These are phyloP conservation scores for Spirogloea muscicola DNA, from an alignment of 139 green algal genomes.

Conservation along the genomic window DNA sequence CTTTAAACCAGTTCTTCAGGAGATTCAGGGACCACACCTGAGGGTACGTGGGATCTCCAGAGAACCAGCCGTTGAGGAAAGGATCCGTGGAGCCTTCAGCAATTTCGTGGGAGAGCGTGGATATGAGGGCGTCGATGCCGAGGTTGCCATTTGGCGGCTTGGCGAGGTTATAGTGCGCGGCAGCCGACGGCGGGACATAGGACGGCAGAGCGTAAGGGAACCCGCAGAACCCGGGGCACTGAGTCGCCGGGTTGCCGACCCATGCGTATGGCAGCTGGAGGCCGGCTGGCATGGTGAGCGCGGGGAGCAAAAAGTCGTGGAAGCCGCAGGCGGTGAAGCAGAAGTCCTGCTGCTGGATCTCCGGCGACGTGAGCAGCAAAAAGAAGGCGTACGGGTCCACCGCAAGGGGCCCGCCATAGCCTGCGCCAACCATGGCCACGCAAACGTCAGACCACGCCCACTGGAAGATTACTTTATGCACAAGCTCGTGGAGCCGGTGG, in stretches of 20 bases:
- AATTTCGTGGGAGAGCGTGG: neutral
- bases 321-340: neutral
- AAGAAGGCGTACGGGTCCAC: neutral
- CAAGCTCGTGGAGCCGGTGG: too few species aligned
- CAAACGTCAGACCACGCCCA: too few species aligned
- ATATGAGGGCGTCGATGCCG: neutral
- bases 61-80: neutral
- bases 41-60: neutral
- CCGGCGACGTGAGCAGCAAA: neutral
- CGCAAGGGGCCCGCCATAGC: neutral
- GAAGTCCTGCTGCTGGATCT: constrained; percentile 2
- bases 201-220: neutral
- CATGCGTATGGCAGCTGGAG: neutral
- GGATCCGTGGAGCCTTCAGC: neutral
- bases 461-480: too few species aligned
- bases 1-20: too few species aligned
- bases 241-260: neutral
- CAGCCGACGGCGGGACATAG: neutral
- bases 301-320: neutral
- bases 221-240: constrained; percentile 1
- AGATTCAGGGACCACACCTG: too few species aligned
- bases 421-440: too few species aligned
- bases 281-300: neutral
- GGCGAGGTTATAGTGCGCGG: neutral
- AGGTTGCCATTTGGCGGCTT: neutral